Evolutionary conservation across 495 filamentous ascomycete genomes (phyloP), one percentile per base, ranked within the genome.

Genomic region (Friedmanniomyces simplex): DNA sequence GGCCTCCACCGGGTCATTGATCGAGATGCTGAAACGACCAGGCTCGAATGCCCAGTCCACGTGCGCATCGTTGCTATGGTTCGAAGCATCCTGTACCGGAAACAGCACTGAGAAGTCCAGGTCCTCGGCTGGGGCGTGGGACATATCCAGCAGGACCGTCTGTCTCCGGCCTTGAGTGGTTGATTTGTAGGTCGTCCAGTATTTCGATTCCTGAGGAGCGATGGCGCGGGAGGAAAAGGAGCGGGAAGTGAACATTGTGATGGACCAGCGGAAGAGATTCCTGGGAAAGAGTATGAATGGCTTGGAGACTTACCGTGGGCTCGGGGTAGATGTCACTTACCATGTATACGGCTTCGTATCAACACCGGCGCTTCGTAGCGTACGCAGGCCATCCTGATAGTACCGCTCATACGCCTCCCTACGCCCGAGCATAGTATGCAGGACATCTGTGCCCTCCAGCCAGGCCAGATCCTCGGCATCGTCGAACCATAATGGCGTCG

Each of bases 241-340:
- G 11, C 84, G 74, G 0, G 83, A 85, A 5, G 75, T 74, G 55
- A 83, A 77, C 12, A 85, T 78, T 0, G 81, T 81, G 7, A 79
- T 77, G 20, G 84, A 80, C 83, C 83, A 86, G 4, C 79, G 66
- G 64, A 81, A 85, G 28, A 85, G 65, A 24, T 81, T 75, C 82
- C 82, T 85, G 59, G 0, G 55, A 42, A 55, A 26, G 62, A 48
- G 69, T 52, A 62, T 41, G 22, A 62, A 54, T 52, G 46, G n/a
- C 37, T 37, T 34, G 20, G 34, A 1, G 5, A 58, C 47, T 57
- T 53, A 54, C 48, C 26, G 24, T 18, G 14, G 13, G 50, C 21
- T 50, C 42, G 34, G 16, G 1, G 42, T 11, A 5, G 7, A 34
- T 24, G 54, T 39, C 20, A 57, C 66, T 68, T 61, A 73, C 71